phyloP scores from a whole-genome alignment of 1,139 yeast genomes.

The Pichia sp. region DNA sequence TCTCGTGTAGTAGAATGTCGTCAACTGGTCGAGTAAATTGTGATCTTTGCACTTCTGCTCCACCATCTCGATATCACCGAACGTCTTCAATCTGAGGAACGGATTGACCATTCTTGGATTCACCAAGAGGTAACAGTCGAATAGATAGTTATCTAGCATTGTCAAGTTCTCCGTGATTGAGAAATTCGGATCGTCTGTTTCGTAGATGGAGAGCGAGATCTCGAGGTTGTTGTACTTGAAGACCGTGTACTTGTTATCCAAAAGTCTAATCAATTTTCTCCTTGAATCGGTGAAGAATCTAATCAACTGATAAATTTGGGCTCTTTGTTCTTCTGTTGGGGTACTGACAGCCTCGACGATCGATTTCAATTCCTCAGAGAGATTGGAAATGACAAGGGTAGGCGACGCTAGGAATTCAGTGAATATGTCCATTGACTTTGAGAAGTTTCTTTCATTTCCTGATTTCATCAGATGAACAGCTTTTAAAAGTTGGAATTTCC shows the following conservation, averaged over 20 bases:
- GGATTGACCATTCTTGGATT: slow-evolving; percentile 81
- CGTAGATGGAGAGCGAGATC: slow-evolving; percentile 41
- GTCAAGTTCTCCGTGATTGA: slow-evolving; percentile 37
- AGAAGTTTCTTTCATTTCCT: slow-evolving; percentile 25
- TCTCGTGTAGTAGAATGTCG: slow-evolving; percentile 75
- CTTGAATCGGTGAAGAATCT: slow-evolving; percentile 50
- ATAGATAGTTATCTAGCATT: slow-evolving; percentile 75
- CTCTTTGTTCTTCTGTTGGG: neutral
- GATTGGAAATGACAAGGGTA: slow-evolving; percentile 42
- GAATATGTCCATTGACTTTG: slow-evolving; percentile 44
- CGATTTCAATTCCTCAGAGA: slow-evolving; percentile 35
- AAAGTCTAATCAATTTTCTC: slow-evolving; percentile 44
- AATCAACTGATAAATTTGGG: slow-evolving; percentile 23
- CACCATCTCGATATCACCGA: slow-evolving; percentile 68
- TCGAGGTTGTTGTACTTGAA: slow-evolving; percentile 47
- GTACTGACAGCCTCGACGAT: neutral
- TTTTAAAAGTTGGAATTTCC: slow-evolving; percentile 44
- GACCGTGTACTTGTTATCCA: slow-evolving; percentile 35
- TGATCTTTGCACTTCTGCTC: slow-evolving; percentile 51
- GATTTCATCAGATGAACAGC: slow-evolving; percentile 38
- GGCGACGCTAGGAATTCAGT: slow-evolving; percentile 60
- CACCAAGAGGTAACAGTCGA: slow-evolving; percentile 66
- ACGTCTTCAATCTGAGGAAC: slow-evolving; percentile 69
- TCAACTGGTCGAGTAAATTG: slow-evolving; percentile 61
- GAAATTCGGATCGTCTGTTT: slow-evolving; percentile 16